Evolutionary conservation across 306 rosid genomes (phyloP).

Genomic region (Prinsepia uniflora): DNA sequence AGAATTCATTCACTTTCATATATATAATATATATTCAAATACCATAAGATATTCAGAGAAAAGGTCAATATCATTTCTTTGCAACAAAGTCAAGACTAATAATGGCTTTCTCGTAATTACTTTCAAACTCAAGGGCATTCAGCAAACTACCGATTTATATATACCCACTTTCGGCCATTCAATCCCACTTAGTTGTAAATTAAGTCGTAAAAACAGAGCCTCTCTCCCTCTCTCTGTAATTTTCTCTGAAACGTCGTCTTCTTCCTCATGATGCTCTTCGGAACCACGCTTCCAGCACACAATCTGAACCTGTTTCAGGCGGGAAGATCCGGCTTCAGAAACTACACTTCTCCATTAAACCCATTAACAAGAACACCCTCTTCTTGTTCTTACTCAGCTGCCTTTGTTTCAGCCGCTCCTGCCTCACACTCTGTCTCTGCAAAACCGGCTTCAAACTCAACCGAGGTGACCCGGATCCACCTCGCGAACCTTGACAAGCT

Average conservation of each 20-base stretch:
- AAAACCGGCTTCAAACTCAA: conserved; percentile 12
- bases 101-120: not conserved
- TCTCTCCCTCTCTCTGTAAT: not conserved
- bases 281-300: conserved; percentile 43
- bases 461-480: conserved; percentile 41
- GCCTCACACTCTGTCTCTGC: conserved; percentile 3
- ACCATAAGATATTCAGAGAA: not conserved
- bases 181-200: not conserved
- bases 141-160: not conserved
- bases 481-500: conserved; percentile 73
- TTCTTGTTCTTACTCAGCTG: conserved; percentile 23
- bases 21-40: too few relatives aligned
- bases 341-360: conserved; percentile 49
- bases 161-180: not conserved
- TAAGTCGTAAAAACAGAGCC: not conserved
- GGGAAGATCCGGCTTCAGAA: conserved; percentile 45
- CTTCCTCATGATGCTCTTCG: conserved; percentile 40
- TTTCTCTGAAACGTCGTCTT: not conserved
- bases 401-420: not conserved
- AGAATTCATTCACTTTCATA: not conserved
- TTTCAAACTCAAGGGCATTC: not conserved
- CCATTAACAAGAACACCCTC: conserved; percentile 30
- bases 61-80: conserved; percentile 10
- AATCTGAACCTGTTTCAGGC: conserved; percentile 41
- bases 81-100: not conserved